Base-by-base conservation (phyloP, 2,329 filamentous ascomycete species). In the Fusarium sp. region DNA sequence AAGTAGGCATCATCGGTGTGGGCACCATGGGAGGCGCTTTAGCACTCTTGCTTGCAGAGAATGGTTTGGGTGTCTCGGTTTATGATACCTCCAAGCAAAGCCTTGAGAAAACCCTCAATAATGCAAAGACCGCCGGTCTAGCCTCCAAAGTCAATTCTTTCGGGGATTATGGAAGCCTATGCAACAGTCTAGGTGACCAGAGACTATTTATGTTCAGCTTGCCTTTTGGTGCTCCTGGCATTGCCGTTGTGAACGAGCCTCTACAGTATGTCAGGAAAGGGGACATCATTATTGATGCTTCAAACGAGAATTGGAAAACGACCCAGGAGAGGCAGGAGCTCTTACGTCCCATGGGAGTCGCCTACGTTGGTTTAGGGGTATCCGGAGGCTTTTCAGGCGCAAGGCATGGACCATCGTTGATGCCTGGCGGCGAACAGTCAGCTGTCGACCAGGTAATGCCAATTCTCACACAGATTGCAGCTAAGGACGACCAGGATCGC, bases 331-430 rank as follows among this genome's bases (percentile, higher is more conserved):
- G 90, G 38, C 90, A 92, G 72, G 81, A 81, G 33, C 85, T 87
- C 57, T 84, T 88, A 40, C 81, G 83, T 3, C 79, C 82, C 1
- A 83, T 86, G 24, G 89, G 88, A 0, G 84, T 92, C 17, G 81
- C 83, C 38, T 92, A 90, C 76, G 84, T 92, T 54, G 90, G 90
- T 4, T 87, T 88, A 75, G 91, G 91, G 36, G 89, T 93, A 1
- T 90, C 86, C 38, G 90, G 90, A 9, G 91, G 90, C 0, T 92
- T 92, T 74, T 90, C 92, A 74, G 87, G 88, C 48, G 90, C 90
- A 3, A 81, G 89, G 39, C 82, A 84, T 40, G 91, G 90, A 0
- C 90, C 90, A 1, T 90, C 87, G n/a, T 86, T 92, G 78, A 91
- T 88, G 43, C 90, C 89, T 4, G 87, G 89, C 6, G 90, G 89